These are phyloP conservation scores for Hyphopichia fennica DNA, from an alignment of 1,139 yeast species.

Conservation along the genomic window DNA sequence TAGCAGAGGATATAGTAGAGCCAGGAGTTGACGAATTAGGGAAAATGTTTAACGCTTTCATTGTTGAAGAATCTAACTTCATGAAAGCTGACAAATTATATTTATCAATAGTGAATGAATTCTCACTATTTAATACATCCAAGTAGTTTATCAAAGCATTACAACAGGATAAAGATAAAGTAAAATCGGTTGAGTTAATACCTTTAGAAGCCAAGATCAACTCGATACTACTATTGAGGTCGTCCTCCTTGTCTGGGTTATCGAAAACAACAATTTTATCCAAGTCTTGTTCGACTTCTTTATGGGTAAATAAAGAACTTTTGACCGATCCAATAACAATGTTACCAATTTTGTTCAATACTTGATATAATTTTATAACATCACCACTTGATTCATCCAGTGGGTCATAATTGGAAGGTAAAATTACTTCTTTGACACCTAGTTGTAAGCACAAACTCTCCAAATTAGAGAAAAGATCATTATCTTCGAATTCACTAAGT, in stretches of 20 bases:
- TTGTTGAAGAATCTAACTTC: constrained; percentile 89
- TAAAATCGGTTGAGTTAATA: constrained; percentile 35
- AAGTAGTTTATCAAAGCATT: constrained; percentile 68
- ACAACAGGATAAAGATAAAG: constrained; percentile 46
- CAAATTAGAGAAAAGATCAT: constrained; percentile 80
- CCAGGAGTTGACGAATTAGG: constrained; percentile 36
- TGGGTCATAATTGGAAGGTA: constrained; percentile 48
- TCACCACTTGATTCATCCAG: constrained; percentile 35
- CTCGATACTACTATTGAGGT: constrained; percentile 36
- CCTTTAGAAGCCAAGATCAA: constrained; percentile 62
- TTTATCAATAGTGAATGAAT: constrained; percentile 53
- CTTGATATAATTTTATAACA: constrained; percentile 54
- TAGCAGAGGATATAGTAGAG: constrained; percentile 15
- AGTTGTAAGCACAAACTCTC: constrained; percentile 85
- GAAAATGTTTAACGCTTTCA: constrained; percentile 82
- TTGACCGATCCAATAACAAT: constrained; percentile 66
- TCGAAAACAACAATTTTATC: constrained; percentile 55
- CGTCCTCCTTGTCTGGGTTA: constrained; percentile 17
- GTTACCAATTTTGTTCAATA: constrained; percentile 69
- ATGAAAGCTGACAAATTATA: constrained; percentile 76
- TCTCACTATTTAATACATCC: constrained; percentile 45
- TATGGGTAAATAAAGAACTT: constrained; percentile 53
- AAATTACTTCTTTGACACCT: constrained; percentile 81
- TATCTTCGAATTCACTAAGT: constrained; percentile 78
- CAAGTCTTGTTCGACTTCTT: constrained; percentile 75